phyloP scores from a whole-genome alignment of 257 asterid species.

The Penstemon barbatus region DNA sequence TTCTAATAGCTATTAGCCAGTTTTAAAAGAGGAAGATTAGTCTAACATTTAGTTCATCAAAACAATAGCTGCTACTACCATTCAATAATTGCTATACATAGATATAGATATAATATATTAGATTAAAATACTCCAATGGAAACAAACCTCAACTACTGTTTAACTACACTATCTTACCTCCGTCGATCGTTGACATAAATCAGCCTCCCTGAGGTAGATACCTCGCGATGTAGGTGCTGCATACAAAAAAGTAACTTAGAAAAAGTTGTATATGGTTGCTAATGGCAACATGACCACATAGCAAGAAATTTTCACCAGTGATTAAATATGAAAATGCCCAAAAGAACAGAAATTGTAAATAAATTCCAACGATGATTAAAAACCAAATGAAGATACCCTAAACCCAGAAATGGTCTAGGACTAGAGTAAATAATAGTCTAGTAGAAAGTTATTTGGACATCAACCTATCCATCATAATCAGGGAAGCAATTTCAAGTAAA shows the following conservation, averaged over 20 bases:
- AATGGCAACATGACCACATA: conserved; percentile 9
- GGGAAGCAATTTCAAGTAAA: neutral
- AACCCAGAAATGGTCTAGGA: no score
- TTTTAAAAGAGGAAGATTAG: conserved; percentile 2
- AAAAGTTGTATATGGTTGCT: conserved; percentile 25
- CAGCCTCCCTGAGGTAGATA: conserved; percentile 86
- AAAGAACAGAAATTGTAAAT: neutral
- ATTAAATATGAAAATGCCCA: neutral
- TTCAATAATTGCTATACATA: neutral
- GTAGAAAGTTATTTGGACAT: neutral
- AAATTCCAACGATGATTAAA: neutral
- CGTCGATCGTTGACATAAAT: conserved; percentile 63
- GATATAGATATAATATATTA: neutral
- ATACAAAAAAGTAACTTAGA: conserved; percentile 26
- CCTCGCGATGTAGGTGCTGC: conserved; percentile 89
- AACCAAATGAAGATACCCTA: no score
- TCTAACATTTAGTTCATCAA: neutral
- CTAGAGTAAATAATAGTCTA: no score
- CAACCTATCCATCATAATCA: conserved; percentile 19
- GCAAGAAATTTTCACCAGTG: conserved; percentile 7
- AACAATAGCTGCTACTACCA: no score
- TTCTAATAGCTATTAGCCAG: conserved; percentile 13
- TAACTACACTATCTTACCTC: conserved; percentile 56
- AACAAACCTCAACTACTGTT: conserved; percentile 17
- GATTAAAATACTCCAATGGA: conserved; percentile 10